phyloP scores from a whole-genome alignment of 352 stramenopile genomes.

The Globisporangium megalacanthum region DNA sequence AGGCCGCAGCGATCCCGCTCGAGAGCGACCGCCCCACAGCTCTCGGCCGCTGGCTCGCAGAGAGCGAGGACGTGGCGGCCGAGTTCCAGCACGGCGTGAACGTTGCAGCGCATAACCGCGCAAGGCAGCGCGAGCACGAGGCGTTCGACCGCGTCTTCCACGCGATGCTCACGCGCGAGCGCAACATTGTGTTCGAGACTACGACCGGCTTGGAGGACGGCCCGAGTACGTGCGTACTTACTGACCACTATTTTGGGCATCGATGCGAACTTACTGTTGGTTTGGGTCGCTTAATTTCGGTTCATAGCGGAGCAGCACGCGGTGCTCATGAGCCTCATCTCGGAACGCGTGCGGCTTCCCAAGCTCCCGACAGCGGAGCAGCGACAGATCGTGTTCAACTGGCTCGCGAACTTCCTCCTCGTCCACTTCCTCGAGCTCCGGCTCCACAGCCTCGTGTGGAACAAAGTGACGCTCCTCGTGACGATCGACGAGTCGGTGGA shows the following conservation, averaged over 20 bases:
- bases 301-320: conserved; percentile 39
- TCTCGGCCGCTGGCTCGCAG: conserved; percentile 44
- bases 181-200: conserved; percentile 63
- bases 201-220: conserved; percentile 75
- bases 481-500: conserved; percentile 30
- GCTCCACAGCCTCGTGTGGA: conserved; percentile 78
- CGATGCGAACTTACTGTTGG: background rate
- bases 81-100: conserved; percentile 29
- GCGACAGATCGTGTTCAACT: conserved; percentile 60
- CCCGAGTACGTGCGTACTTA: conserved; percentile 34
- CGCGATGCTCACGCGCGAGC: conserved; percentile 59
- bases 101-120: conserved; percentile 36
- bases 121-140: conserved; percentile 29
- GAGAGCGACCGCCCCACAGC: conserved; percentile 20
- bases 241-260: background rate
- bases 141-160: conserved; percentile 61
- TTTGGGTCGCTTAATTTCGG: too few species aligned
- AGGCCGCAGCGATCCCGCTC: conserved; percentile 48
- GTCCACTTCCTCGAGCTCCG: conserved; percentile 80
- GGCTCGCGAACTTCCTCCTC: conserved; percentile 74
- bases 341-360: conserved; percentile 54
- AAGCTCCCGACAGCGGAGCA: conserved; percentile 47
- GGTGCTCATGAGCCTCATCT: conserved; percentile 52
- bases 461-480: conserved; percentile 72
- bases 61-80: conserved; percentile 34